Percentiles rank a stretch among this genome's conserved stretches.
phyloP scores from a whole-genome alignment of 306 rosid genomes.

The Geum urbanum region DNA sequence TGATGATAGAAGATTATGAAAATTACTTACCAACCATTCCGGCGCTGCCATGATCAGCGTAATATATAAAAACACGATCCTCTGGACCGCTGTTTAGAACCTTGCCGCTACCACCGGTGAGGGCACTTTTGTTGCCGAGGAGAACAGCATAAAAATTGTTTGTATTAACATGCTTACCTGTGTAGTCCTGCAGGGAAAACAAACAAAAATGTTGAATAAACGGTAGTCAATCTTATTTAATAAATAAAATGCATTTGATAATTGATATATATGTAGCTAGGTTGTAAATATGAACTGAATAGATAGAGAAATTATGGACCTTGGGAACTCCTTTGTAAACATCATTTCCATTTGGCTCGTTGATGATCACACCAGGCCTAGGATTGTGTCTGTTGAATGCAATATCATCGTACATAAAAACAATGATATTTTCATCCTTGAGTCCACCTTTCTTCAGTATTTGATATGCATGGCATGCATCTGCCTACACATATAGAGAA shows the following conservation, averaged over 20 bases:
- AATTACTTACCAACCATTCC: conserved; percentile 41
- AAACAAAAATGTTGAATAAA: not conserved
- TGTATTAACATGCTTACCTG: conserved; percentile 17
- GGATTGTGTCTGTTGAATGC: conserved; percentile 36
- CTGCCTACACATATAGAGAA: conserved; percentile 29
- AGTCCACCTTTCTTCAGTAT: conserved; percentile 46
- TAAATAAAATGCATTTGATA: not conserved
- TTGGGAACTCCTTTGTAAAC: conserved; percentile 55
- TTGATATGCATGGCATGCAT: conserved; percentile 57
- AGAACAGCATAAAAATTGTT: conserved; percentile 47
- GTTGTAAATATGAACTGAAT: not conserved
- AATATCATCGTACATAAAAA: conserved; percentile 58
- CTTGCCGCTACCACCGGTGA: conserved; percentile 67
- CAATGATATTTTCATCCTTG: conserved; percentile 43
- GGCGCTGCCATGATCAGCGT: conserved; percentile 48
- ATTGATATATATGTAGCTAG: not conserved
- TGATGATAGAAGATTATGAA: not conserved
- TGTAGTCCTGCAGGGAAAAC: conserved; percentile 42
- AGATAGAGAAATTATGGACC: conserved; percentile 11
- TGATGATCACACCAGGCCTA: conserved; percentile 46
- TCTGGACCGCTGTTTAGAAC: conserved; percentile 48
- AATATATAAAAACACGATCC: conserved; percentile 58
- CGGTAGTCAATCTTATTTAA: not conserved
- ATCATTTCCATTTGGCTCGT: conserved; percentile 35
- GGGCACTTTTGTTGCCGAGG: conserved; percentile 41